phyloP scores from a whole-genome alignment of 192 early-diverging fungal species.

The Coemansia sp. region DNA sequence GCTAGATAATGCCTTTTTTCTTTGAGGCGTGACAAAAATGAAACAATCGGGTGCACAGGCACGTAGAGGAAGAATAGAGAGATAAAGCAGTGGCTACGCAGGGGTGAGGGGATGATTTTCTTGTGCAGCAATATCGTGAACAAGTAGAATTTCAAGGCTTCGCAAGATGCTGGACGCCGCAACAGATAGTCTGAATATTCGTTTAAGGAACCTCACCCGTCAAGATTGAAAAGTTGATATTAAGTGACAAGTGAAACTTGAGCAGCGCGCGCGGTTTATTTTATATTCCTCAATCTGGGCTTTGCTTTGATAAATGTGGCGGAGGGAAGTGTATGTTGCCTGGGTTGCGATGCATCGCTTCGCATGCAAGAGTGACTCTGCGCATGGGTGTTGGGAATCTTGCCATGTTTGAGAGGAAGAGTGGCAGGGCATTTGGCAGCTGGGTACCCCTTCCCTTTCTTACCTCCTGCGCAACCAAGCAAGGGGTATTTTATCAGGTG shows the following conservation, averaged over 20 bases:
- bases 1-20: not conserved
- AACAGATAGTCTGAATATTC: not conserved
- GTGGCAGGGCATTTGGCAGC: not conserved
- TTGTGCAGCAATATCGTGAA: not conserved
- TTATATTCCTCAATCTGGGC: not conserved
- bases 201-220: not conserved
- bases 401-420: not conserved
- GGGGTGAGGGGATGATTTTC: not conserved
- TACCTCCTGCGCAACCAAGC: no score
- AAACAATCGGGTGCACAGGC: not conserved
- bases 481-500: not conserved
- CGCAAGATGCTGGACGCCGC: no score
- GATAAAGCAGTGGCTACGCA: not conserved
- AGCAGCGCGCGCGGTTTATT: not conserved
- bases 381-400: not conserved
- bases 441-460: no score
- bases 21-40: not conserved
- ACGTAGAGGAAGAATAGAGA: not conserved
- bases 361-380: not conserved
- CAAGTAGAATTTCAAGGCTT: no score
- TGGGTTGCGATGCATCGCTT: not conserved
- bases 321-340: not conserved
- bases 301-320: not conserved
- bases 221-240: not conserved
- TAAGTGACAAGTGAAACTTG: not conserved